Base-by-base conservation (phyloP, 208 protist genomes). In the Zelonia costaricensis region DNA sequence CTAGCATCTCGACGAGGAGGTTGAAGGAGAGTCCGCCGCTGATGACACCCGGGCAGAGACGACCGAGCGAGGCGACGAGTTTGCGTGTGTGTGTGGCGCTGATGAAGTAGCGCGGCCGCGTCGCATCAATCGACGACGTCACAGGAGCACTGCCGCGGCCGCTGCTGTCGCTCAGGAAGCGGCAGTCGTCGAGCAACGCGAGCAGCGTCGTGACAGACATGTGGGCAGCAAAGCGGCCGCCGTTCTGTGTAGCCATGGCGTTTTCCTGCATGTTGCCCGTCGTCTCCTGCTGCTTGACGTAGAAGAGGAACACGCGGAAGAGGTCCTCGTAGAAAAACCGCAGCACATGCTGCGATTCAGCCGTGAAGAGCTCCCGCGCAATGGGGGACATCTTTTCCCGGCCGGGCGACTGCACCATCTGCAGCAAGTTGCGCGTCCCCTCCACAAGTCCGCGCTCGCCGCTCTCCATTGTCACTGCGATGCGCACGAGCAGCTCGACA, bases 231-330 rank as follows among this genome's bases (percentile, higher is more conserved):
- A 92, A 93, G 44, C 89, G 83, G 28, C 86, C 86, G 35, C 77
- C 86, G 43, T 74, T 69, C 58, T 88, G 86, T 35, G 52, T 55
- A 12, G 78, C 67, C 51, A 84, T 76, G 38, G 56, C 51, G 13
- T 69, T 69, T 36, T 84, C 74, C n/a, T 63, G 40, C 5, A 53
- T 54, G 10, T 75, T 64, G 7, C 63, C 69, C n/a, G 70, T 82
- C 16, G 44, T 48, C 53, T 87, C 77, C 63, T 93, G 89, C 55
- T 73, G 66, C 39, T 82, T 86, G 20, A 91, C 46, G 53, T 95
- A 95, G 62, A 91, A 93, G 42, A 95, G 86, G 60, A 85, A 95
- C 12, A 88, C 62, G 25, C 90, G 80, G 18, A 76, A 68, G 12
- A 95, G 52, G 46, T 93, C 85, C 20, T 90, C 76, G 43, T 62